phyloP scores from a whole-genome alignment of 805 yeast species.

The Candida nemodendra region DNA sequence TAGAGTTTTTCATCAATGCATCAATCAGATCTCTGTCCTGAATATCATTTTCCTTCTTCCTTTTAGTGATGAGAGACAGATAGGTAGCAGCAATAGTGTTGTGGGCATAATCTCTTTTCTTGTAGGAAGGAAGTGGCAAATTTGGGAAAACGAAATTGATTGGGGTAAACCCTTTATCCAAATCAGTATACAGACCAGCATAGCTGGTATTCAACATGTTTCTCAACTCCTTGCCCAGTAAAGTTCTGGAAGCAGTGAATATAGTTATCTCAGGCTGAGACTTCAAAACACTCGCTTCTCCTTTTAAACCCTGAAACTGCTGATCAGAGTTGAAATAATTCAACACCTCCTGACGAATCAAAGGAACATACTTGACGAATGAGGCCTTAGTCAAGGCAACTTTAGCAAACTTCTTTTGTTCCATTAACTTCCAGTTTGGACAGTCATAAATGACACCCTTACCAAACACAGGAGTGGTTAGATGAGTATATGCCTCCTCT shows the following conservation, averaged over 20 bases:
- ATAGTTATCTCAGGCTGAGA: constrained; percentile 95
- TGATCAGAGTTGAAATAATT: constrained; percentile 58
- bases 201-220: constrained; percentile 75
- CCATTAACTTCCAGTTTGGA: constrained; percentile 92
- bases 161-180: constrained; percentile 96
- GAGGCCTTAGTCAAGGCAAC: constrained; percentile 82
- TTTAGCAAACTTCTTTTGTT: constrained; percentile 96
- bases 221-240: constrained; percentile 91
- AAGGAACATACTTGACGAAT: constrained; percentile 83
- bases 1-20: constrained; percentile 73
- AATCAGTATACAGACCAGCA: constrained; percentile 82
- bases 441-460: constrained; percentile 97
- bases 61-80: constrained; percentile 68
- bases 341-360: constrained; percentile 74
- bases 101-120: constrained; percentile 86
- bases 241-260: constrained; percentile 90
- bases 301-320: constrained; percentile 45
- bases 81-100: constrained; percentile 76
- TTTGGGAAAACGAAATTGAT: constrained; percentile 93
- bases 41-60: constrained; percentile 75
- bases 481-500: constrained; percentile 91
- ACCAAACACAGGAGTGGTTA: constrained; percentile 99
- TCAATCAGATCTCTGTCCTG: constrained; percentile 88
- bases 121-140: constrained; percentile 75
- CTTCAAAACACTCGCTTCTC: constrained; percentile 66